Conservation (phyloP, 306 rosid genomes). For the Luffa aegyptiaca region DNA sequence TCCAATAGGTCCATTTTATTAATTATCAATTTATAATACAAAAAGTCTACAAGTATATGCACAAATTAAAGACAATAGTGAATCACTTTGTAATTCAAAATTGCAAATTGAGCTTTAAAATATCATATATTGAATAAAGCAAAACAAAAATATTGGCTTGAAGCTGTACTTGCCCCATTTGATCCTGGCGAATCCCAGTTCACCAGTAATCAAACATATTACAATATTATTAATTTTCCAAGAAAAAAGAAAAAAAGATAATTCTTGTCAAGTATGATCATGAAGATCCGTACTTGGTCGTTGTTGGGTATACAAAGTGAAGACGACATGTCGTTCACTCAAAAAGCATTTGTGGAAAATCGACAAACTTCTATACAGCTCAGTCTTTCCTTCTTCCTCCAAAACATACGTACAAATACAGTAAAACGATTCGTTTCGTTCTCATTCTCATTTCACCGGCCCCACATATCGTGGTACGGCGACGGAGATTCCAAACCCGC, state of each 20-base stretch:
- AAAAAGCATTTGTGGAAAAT: background rate
- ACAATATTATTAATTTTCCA: background rate
- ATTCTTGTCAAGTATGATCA: background rate
- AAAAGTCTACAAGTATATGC: background rate
- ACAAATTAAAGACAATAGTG: background rate
- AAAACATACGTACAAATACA: background rate
- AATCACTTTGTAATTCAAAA: background rate
- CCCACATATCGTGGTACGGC: constrained; percentile 29
- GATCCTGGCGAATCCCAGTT: background rate
- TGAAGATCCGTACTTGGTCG: background rate
- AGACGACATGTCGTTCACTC: constrained; percentile 9
- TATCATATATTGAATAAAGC: background rate
- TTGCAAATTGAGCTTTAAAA: background rate
- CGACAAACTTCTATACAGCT: constrained; percentile 5
- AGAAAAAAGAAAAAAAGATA: background rate
- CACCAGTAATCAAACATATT: background rate
- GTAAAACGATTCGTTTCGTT: background rate
- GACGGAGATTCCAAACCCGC: constrained; percentile 25
- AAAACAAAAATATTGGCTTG: background rate
- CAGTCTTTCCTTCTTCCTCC: background rate
- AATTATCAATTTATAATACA: too few relatives aligned
- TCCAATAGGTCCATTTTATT: too few relatives aligned
- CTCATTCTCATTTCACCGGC: constrained; percentile 6
- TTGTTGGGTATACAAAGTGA: background rate
- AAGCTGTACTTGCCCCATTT: background rate